phyloP scores from a whole-genome alignment of 306 rosid species.

The Ormosia emarginata region DNA sequence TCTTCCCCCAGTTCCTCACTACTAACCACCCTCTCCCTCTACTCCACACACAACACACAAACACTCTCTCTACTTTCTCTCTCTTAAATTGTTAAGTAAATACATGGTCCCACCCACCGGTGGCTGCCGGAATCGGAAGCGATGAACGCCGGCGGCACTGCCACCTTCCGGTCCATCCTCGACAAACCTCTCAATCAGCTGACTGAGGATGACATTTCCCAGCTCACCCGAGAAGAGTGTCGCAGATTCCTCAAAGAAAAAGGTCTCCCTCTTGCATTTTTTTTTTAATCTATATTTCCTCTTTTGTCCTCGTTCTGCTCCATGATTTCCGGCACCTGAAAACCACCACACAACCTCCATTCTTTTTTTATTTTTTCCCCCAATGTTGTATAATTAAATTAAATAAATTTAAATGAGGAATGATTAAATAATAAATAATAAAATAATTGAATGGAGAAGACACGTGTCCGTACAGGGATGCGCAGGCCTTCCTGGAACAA shows the following conservation, averaged over 20 bases:
- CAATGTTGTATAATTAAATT: background rate
- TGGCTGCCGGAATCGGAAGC: conserved; percentile 30
- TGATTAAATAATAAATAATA: background rate
- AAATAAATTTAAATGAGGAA: background rate
- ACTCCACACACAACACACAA: too few species aligned
- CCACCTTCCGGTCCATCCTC: conserved; percentile 74
- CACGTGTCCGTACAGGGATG: conserved; percentile 99
- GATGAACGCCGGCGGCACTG: conserved; percentile 62
- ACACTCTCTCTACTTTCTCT: background rate
- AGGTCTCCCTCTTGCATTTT: conserved; percentile 39
- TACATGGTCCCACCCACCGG: conserved; percentile 26
- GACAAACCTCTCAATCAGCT: conserved; percentile 88
- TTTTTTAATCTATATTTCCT: background rate
- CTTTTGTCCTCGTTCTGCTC: conserved; percentile 35
- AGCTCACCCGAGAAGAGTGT: conserved; percentile 98
- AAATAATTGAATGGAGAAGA: conserved; percentile 10
- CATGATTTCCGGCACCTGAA: conserved; percentile 57
- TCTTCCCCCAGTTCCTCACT: background rate
- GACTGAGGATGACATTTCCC: conserved; percentile 98
- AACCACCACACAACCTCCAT: background rate
- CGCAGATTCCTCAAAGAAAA: conserved; percentile 93
- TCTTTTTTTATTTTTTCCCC: background rate
- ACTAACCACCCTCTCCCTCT: background rate
- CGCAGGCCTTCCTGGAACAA: conserved; percentile 99
- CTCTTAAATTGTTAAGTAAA: background rate